These are phyloP conservation scores for Termitomyces sp. DNA, from an alignment of 768 basidiomycete species.

Conservation along the genomic window DNA sequence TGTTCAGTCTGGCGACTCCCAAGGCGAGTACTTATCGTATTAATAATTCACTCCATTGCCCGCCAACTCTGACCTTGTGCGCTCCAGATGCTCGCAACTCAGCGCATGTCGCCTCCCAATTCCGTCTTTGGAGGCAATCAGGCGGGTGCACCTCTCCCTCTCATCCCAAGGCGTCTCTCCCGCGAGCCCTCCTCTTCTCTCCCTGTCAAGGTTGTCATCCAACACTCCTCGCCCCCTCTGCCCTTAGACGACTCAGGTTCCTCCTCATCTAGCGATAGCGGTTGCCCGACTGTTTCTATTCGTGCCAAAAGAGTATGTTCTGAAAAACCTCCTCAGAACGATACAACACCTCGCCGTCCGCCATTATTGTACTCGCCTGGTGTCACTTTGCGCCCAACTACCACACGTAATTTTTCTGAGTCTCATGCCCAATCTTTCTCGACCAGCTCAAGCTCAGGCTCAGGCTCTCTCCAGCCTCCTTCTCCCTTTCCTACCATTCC, in stretches of 20 bases:
- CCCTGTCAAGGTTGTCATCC: slow-evolving; percentile 19
- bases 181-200: slow-evolving; percentile 20
- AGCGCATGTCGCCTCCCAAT: slow-evolving; percentile 29
- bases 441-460: background rate
- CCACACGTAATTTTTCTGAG: slow-evolving; percentile 24
- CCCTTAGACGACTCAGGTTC: slow-evolving; percentile 21
- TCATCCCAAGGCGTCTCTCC: slow-evolving; percentile 49
- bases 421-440: slow-evolving; percentile 22
- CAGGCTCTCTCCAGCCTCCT: slow-evolving; percentile 7
- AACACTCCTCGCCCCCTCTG: slow-evolving; percentile 22
- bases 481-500: slow-evolving; percentile 17
- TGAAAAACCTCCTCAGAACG: background rate
- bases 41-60: background rate
- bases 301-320: slow-evolving; percentile 5
- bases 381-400: slow-evolving; percentile 27
- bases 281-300: slow-evolving; percentile 5
- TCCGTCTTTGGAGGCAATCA: slow-evolving; percentile 30
- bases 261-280: slow-evolving; percentile 11
- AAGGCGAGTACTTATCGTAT: slow-evolving; percentile 1
- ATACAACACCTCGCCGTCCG: background rate
- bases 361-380: slow-evolving; percentile 36
- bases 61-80: background rate
- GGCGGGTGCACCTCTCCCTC: slow-evolving; percentile 56
- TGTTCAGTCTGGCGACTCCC: background rate
- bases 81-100: slow-evolving; percentile 40